These are phyloP conservation scores for Paramecium biaurelia DNA, from an alignment of 73 alveolate genomes.

Conservation along the genomic window DNA sequence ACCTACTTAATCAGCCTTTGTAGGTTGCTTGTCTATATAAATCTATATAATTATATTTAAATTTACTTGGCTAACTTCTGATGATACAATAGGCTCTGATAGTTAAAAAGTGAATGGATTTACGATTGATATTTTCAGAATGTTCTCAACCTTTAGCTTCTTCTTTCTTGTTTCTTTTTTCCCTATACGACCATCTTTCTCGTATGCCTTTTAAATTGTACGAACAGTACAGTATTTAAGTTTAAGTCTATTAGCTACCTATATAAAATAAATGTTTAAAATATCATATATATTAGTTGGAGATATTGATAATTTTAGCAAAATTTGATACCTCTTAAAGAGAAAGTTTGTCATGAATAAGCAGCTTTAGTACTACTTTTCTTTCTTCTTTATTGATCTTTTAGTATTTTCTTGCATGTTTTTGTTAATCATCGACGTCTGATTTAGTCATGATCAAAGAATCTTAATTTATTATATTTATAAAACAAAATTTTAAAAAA, in stretches of 20 bases:
- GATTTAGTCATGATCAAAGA: constrained; percentile 7
- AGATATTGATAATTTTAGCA: not conserved
- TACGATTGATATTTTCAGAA: not conserved
- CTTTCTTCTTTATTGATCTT: constrained; percentile 26
- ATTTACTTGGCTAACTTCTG: constrained; percentile 16
- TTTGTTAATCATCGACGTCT: not conserved
- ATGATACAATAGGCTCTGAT: not conserved
- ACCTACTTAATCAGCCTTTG: not conserved
- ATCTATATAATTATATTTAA: not conserved
- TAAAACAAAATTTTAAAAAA: not conserved
- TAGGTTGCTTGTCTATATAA: constrained; percentile 23
- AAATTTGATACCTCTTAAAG: constrained; percentile 21
- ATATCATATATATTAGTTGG: not conserved
- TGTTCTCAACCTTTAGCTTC: constrained; percentile 32
- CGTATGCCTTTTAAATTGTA: constrained; percentile 35
- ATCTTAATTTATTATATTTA: constrained; percentile 10
- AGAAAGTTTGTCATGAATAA: not conserved
- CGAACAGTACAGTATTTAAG: constrained; percentile 44
- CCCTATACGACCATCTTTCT: constrained; percentile 49
- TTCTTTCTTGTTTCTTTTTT: constrained; percentile 39
- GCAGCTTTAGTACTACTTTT: not conserved
- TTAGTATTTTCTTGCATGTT: not conserved
- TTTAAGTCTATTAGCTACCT: constrained; percentile 27
- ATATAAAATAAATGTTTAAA: not conserved
- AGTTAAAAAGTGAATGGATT: not conserved